Conservation (phyloP, 345 rosid genomes). For the Jatropha curcas region DNA sequence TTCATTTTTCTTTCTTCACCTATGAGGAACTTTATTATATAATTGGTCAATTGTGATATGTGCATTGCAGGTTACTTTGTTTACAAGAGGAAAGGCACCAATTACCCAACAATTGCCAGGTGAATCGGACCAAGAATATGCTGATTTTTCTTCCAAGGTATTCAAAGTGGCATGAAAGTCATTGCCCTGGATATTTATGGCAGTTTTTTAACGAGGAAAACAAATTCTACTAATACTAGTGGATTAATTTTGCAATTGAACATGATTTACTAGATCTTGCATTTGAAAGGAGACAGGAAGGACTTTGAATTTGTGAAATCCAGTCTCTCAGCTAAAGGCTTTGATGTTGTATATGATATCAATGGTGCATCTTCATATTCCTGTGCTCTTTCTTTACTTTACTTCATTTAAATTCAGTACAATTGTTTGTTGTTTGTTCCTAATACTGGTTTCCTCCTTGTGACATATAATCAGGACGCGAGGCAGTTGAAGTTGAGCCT, state of each 20-base stretch:
- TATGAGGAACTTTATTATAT: not conserved
- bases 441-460: not conserved
- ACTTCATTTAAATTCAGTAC: not conserved
- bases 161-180: not conserved
- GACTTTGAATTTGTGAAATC: conserved; percentile 95
- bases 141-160: conserved; percentile 92
- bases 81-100: conserved; percentile 92
- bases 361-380: conserved; percentile 49
- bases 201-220: not conserved
- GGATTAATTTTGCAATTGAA: not conserved
- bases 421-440: not conserved
- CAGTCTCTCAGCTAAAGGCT: conserved; percentile 91
- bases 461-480: conserved; percentile 60
- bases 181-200: not conserved
- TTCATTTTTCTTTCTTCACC: not conserved
- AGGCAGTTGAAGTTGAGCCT: conserved; percentile 87
- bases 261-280: conserved; percentile 63
- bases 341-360: conserved; percentile 90
- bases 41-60: conserved; percentile 1
- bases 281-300: conserved; percentile 94
- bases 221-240: not conserved
- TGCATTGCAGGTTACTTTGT: conserved; percentile 83
- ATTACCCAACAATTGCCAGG: conserved; percentile 82
- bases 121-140: conserved; percentile 80
- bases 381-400: not conserved